These are phyloP conservation scores for Aspergillus cejpii DNA, from an alignment of 2,329 filamentous ascomycete genomes.

Conservation along the genomic window DNA sequence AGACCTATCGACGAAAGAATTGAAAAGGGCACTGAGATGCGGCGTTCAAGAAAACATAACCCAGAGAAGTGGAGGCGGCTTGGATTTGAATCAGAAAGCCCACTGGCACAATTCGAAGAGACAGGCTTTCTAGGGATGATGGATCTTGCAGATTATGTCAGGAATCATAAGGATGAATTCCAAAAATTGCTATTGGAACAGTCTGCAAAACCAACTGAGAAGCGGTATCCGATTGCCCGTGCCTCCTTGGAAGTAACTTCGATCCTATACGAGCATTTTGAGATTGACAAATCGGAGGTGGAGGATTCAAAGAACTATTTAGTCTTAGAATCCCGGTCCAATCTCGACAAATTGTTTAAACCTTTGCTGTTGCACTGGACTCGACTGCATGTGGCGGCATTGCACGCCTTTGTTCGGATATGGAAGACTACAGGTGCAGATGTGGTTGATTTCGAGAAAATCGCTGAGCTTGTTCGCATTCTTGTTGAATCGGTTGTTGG, in stretches of 20 bases:
- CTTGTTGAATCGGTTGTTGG: slow-evolving; percentile 85
- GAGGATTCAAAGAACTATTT: slow-evolving; percentile 73
- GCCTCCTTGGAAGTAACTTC: slow-evolving; percentile 81
- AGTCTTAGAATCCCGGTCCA: slow-evolving; percentile 64
- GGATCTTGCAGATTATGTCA: slow-evolving; percentile 90
- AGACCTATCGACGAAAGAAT: slow-evolving; percentile 24
- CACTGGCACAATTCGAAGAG: slow-evolving; percentile 73
- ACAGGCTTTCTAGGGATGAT: slow-evolving; percentile 93
- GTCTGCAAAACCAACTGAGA: slow-evolving; percentile 60
- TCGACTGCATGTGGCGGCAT: slow-evolving; percentile 71
- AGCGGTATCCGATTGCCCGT: slow-evolving; percentile 79
- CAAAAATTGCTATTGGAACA: slow-evolving; percentile 91
- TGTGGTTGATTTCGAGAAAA: slow-evolving; percentile 84
- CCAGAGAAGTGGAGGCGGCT: slow-evolving; percentile 89
- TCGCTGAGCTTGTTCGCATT: slow-evolving; percentile 83
- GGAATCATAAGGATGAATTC: slow-evolving; percentile 84
- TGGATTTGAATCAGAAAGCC: slow-evolving; percentile 86
- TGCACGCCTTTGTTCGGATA: slow-evolving; percentile 81
- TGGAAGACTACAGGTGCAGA: slow-evolving; percentile 89
- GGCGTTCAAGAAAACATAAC: slow-evolving; percentile 65
- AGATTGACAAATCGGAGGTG: slow-evolving; percentile 75
- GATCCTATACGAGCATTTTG: slow-evolving; percentile 91
- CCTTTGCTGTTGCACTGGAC: slow-evolving; percentile 92
- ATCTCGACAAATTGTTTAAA: slow-evolving; percentile 79
- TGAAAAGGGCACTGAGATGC: slow-evolving; percentile 38